Base-by-base conservation (phyloP, 495 filamentous ascomycete genomes). In the Acidiella bohemica region DNA sequence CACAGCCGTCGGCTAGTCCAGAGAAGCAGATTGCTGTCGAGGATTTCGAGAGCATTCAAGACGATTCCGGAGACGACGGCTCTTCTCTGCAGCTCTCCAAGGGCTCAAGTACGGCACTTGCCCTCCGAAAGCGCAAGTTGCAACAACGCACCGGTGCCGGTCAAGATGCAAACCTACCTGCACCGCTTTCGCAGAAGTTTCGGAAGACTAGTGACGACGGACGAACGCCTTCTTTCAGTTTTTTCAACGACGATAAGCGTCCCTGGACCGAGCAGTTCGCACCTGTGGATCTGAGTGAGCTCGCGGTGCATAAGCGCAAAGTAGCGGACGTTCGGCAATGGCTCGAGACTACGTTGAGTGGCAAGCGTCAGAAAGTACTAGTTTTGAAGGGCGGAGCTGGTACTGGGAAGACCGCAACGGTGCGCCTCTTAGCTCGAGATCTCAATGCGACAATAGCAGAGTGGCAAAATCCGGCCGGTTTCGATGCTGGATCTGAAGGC, bases 251-350 rank as follows among this genome's bases (percentile, higher is more conserved):
- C 17, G 63, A 65, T 36, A 42, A 32, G 12, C 51, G 66, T 36
- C 86, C 92, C 1, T 99, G 92, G 92, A 76, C 80, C 12, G 84
- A 95, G 50, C 72, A 75, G 51, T 96, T 81, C 56, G 73, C 67
- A 2, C 92, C 92, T 0, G 45, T 54, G 1, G 72, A 70, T 45
- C 45, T 92, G n/a, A 75, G 77, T 21, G 86, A 94, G 59, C 66
- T 96, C 39, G 88, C 79, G 0, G 86, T 96, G 24, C 84, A 99
- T 55, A 93, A 85, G 61, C 82, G 69, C 52, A 99, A 99, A 60
- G 85, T 96, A 16, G 61, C 70, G 12, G 87, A 95, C 60, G 85
- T 96, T 13, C 68, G 72, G 32, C 65, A 53, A 24, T 96, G 92
- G 90, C 59, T 99, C 29, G 71, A 78, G 34, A 69, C 73, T 46